Conservation (phyloP, 257 asterid species). For the Leptodermis oblonga region DNA sequence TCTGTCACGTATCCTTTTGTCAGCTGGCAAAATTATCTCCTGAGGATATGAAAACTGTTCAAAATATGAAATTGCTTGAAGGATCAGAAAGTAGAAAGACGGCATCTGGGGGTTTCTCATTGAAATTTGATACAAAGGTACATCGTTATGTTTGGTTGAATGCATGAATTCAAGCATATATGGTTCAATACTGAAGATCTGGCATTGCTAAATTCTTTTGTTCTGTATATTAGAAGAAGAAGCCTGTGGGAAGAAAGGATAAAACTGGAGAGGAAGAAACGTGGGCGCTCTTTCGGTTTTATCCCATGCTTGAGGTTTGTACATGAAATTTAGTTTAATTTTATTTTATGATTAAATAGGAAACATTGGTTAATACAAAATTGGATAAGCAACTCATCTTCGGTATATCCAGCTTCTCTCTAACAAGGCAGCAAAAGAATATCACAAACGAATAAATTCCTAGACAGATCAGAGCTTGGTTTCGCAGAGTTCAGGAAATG, state of each 20-base stretch:
- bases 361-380: neutral
- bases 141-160: neutral
- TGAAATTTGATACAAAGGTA: slow-evolving; percentile 95
- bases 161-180: neutral
- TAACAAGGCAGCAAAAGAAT: no score
- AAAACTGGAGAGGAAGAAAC: slow-evolving; percentile 83
- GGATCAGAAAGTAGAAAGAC: slow-evolving; percentile 54
- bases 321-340: neutral
- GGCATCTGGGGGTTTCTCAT: slow-evolving; percentile 68
- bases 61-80: slow-evolving; percentile 80
- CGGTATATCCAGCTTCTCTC: no score
- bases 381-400: no score
- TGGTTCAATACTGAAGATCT: slow-evolving; percentile 24
- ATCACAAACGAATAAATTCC: no score
- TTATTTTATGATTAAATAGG: neutral
- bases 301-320: slow-evolving; percentile 82
- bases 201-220: slow-evolving; percentile 28
- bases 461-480: no score
- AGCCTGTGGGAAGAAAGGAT: slow-evolving; percentile 84
- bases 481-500: no score
- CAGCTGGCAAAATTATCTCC: slow-evolving; percentile 83
- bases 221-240: slow-evolving; percentile 54
- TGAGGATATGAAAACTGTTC: slow-evolving; percentile 84
- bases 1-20: slow-evolving; percentile 16
- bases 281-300: slow-evolving; percentile 88